Percentiles rank a stretch among this genome's conserved stretches.
Evolutionary conservation across 805 yeast genomes (phyloP).

Genomic region (Citeromyces nyonsensis): DNA sequence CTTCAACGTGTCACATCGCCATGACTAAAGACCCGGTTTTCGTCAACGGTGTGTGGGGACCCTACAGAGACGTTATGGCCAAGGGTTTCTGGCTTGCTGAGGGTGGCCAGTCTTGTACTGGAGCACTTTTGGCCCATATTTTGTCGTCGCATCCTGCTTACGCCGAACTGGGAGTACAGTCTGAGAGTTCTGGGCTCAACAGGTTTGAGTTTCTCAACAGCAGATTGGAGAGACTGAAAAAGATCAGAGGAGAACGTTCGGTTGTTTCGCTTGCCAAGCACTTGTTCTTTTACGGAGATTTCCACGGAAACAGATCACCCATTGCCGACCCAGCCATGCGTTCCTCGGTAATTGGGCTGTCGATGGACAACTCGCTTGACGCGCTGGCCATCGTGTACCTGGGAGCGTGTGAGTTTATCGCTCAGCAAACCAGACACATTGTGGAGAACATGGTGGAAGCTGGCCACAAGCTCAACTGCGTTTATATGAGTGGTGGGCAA

Average conservation of each 20-base stretch:
- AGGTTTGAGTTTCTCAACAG: conserved; percentile 76
- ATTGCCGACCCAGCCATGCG: conserved; percentile 90
- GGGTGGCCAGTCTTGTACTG: conserved; percentile 98
- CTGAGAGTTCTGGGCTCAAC: conserved; percentile 56
- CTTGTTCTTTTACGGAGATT: conserved; percentile 87
- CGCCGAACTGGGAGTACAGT: conserved; percentile 46
- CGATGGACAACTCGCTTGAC: conserved; percentile 79
- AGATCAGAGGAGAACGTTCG: conserved; percentile 42
- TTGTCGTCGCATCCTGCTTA: conserved; percentile 82
- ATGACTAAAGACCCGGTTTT: conserved; percentile 74
- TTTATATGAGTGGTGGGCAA: conserved; percentile 94
- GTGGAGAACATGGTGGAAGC: conserved; percentile 67
- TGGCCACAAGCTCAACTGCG: conserved; percentile 64
- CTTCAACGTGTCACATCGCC: conserved; percentile 92
- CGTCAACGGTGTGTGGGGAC: conserved; percentile 98
- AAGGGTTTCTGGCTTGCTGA: conserved; percentile 90
- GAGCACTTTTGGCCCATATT: conserved; percentile 83
- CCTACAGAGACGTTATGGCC: conserved; percentile 87
- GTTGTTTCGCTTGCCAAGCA: conserved; percentile 74
- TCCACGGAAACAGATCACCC: conserved; percentile 96
- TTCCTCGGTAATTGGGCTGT: conserved; percentile 82
- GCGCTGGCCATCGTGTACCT: conserved; percentile 76
- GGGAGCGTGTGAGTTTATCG: conserved; percentile 94
- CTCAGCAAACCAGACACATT: conserved; percentile 94
- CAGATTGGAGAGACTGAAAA: conserved; percentile 50